Evolutionary conservation across 1,284 basidiomycete genomes (phyloP).

Genomic region (Sphaerobolus stellatus): DNA sequence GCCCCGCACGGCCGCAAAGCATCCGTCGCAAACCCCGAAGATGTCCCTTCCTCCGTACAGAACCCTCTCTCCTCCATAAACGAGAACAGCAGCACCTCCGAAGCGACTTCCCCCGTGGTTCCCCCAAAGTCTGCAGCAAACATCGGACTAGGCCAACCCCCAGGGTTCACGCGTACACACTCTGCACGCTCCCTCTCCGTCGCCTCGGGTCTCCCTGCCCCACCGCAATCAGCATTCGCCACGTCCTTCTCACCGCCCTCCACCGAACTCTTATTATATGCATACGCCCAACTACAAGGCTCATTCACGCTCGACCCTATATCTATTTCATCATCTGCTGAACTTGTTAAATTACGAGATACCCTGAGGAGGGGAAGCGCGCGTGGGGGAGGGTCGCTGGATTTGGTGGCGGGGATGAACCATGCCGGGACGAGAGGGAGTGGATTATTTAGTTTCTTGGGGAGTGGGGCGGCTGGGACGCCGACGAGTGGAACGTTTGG

Average conservation of each 20-base stretch:
- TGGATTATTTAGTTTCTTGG: not conserved
- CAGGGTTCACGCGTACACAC: conserved; percentile 22
- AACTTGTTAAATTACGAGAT: conserved; percentile 46
- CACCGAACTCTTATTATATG: conserved; percentile 78
- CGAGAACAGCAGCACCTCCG: conserved; percentile 27
- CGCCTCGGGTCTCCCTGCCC: conserved; percentile 32
- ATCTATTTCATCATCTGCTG: conserved; percentile 4
- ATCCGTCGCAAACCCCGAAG: conserved; percentile 59
- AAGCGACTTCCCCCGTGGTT: conserved; percentile 21
- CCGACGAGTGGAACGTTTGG: no score
- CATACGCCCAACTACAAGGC: conserved; percentile 83
- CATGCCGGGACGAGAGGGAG: not conserved
- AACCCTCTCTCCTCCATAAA: conserved; percentile 21
- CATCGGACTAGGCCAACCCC: conserved; percentile 20
- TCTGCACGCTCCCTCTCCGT: conserved; percentile 37
- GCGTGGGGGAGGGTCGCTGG: conserved; percentile 75
- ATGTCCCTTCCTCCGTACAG: conserved; percentile 2
- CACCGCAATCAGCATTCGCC: conserved; percentile 17
- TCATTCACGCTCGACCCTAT: conserved; percentile 45
- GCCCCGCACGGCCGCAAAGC: conserved; percentile 79
- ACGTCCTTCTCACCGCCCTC: conserved; percentile 29
- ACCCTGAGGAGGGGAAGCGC: conserved; percentile 49
- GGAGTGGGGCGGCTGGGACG: conserved; percentile 19
- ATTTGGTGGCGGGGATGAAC: conserved; percentile 41
- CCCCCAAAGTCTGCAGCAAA: conserved; percentile 35